Conservation (phyloP, 441 rosid genomes). For the Brassica balearica region DNA sequence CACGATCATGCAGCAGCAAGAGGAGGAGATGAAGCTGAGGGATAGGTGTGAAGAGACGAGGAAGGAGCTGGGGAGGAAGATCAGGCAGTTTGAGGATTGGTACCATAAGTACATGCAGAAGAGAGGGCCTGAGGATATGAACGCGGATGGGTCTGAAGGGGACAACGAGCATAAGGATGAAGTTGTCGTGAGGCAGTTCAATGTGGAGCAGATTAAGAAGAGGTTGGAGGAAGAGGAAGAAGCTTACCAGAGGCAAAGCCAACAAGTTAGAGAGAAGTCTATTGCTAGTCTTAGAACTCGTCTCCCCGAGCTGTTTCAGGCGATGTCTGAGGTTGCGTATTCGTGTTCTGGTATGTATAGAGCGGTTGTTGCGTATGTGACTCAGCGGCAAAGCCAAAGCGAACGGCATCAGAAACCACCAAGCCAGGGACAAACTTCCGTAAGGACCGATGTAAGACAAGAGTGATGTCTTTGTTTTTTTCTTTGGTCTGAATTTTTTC, state of each 20-base stretch:
- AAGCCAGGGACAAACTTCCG: constrained; percentile 29
- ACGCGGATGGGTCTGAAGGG: constrained; percentile 49
- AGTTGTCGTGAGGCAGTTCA: constrained; percentile 55
- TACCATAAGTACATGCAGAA: constrained; percentile 55
- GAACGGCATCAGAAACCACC: constrained; percentile 39
- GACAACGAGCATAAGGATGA: constrained; percentile 52
- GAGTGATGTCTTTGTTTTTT: constrained; percentile 18
- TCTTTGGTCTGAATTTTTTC: constrained; percentile 17
- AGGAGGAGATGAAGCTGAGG: constrained; percentile 63
- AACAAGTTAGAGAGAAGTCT: constrained; percentile 85
- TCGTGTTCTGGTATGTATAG: constrained; percentile 66
- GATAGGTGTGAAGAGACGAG: constrained; percentile 61
- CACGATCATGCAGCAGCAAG: constrained; percentile 67
- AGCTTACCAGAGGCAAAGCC: constrained; percentile 55
- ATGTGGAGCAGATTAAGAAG: constrained; percentile 52
- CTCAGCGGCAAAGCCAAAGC: constrained; percentile 43
- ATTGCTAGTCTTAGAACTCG: constrained; percentile 64
- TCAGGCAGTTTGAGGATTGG: constrained; percentile 71
- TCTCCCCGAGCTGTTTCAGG: constrained; percentile 74
- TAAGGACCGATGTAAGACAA: constrained; percentile 23
- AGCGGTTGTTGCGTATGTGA: constrained; percentile 37
- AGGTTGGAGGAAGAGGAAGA: constrained; percentile 74
- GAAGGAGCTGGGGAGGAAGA: constrained; percentile 63
- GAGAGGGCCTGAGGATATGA: constrained; percentile 60
- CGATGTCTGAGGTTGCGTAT: constrained; percentile 55